phyloP scores from a whole-genome alignment of 139 green algal species.

The Chlamydomonas incerta region DNA sequence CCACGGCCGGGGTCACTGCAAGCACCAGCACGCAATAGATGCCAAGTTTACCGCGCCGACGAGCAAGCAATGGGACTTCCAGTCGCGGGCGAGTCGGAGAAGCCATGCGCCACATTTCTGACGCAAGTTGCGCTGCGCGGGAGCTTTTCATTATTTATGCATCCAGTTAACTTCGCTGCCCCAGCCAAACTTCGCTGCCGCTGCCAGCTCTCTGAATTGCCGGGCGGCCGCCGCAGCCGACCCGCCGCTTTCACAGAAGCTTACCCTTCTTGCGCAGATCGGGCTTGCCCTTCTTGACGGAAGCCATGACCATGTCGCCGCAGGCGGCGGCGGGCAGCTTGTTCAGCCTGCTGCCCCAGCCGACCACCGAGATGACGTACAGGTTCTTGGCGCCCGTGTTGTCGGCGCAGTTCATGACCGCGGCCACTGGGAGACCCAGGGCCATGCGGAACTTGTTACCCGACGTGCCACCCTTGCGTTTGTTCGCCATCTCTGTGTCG shows the following conservation, averaged over 20 bases:
- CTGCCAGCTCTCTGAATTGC: not conserved
- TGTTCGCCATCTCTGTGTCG: slow-evolving; percentile 60
- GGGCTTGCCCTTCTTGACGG: slow-evolving; percentile 99
- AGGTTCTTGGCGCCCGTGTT: slow-evolving; percentile 99
- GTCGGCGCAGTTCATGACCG: slow-evolving; percentile 99
- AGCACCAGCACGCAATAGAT: not conserved
- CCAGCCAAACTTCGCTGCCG: not conserved
- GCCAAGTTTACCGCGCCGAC: too few species aligned
- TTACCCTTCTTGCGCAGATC: slow-evolving; percentile 99
- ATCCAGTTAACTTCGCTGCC: not conserved
- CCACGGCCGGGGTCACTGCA: slow-evolving; percentile 89
- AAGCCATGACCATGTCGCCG: slow-evolving; percentile 99
- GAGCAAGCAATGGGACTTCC: too few species aligned
- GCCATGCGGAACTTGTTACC: slow-evolving; percentile 99
- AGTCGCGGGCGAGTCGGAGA: too few species aligned
- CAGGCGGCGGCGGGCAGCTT: slow-evolving; percentile 88
- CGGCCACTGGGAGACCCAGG: slow-evolving; percentile 95
- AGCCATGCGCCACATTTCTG: too few species aligned
- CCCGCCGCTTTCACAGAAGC: not conserved
- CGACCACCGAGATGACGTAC: slow-evolving; percentile 97
- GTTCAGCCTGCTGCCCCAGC: slow-evolving; percentile 96
- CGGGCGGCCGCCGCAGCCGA: slow-evolving; percentile 12
- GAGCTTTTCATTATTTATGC: too few species aligned
- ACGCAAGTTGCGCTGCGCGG: too few species aligned
- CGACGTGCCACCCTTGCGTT: slow-evolving; percentile 61